Percentiles rank a stretch among this genome's conserved stretches.
phyloP scores from a whole-genome alignment of 352 stramenopile genomes.

The Phytophthora sojae region DNA sequence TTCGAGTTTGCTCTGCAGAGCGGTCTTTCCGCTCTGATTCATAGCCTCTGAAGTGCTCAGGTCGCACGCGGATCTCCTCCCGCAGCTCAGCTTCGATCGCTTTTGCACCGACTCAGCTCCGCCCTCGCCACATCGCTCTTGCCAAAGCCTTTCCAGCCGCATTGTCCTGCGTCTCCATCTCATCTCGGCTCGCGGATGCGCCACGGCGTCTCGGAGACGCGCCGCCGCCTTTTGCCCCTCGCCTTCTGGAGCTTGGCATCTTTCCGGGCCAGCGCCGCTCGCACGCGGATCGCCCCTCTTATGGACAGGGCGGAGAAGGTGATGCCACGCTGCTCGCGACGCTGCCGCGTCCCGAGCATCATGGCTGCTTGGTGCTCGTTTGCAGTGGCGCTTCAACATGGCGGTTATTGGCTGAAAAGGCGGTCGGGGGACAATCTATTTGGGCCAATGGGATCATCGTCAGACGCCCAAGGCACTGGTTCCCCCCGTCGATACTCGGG shows the following conservation, averaged over 20 bases:
- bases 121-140: constrained; percentile 23
- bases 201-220: background rate
- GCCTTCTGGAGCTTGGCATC: constrained; percentile 43
- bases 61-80: constrained; percentile 1
- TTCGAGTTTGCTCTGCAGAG: constrained; percentile 6
- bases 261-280: constrained; percentile 35
- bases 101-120: constrained; percentile 10
- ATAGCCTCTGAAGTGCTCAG: background rate
- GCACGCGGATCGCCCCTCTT: constrained; percentile 23
- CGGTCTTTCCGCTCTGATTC: constrained; percentile 21
- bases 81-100: constrained; percentile 10
- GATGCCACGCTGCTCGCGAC: constrained; percentile 38
- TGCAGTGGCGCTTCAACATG: no score
- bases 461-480: background rate
- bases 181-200: constrained; percentile 16
- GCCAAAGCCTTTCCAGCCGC: constrained; percentile 55
- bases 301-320: constrained; percentile 37
- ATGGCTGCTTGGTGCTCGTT: background rate
- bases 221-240: constrained; percentile 24
- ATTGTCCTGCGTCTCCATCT: constrained; percentile 32
- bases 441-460: background rate
- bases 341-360: constrained; percentile 9
- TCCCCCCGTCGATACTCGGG: background rate
- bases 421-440: background rate
- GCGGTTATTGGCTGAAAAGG: no score